phyloP scores from a whole-genome alignment of 768 basidiomycete genomes.

The Russula lepida region DNA sequence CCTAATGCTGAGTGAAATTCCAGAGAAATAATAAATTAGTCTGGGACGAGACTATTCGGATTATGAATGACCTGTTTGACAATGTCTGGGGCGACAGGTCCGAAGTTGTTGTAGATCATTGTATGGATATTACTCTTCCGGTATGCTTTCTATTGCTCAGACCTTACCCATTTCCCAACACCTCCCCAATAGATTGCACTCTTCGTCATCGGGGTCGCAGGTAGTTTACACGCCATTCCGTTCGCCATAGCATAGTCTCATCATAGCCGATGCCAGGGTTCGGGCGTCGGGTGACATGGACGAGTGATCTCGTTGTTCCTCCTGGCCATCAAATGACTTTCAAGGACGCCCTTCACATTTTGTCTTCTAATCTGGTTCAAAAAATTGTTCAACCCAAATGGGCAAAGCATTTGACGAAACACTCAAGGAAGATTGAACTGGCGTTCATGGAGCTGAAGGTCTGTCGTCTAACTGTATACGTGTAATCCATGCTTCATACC shows the following conservation, averaged over 20 bases:
- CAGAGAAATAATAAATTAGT: constrained; percentile 33
- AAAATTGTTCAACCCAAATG: constrained; percentile 35
- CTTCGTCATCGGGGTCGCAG: constrained; percentile 48
- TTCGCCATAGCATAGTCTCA: neutral
- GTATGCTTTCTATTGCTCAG: constrained; percentile 27
- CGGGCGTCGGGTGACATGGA: constrained; percentile 43
- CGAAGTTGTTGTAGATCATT: constrained; percentile 38
- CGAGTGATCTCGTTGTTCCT: constrained; percentile 34
- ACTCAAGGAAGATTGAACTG: constrained; percentile 26
- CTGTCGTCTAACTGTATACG: neutral
- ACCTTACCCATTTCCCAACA: neutral
- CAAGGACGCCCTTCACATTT: constrained; percentile 40
- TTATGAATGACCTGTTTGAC: constrained; percentile 28
- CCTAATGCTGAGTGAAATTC: neutral
- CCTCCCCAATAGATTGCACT: constrained; percentile 38
- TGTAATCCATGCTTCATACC: neutral
- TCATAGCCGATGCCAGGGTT: constrained; percentile 29
- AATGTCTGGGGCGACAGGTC: constrained; percentile 41
- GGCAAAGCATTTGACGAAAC: constrained; percentile 32
- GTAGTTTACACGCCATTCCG: neutral
- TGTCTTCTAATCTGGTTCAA: constrained; percentile 32
- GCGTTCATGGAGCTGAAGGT: constrained; percentile 42
- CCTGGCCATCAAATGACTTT: constrained; percentile 41
- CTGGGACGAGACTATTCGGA: constrained; percentile 31
- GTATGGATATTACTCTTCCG: constrained; percentile 45